A percentile compares a stretch with the other conserved stretches of the same genome.
Conservation (phyloP, 73 alveolate species). For the Blepharisma stoltei region DNA sequence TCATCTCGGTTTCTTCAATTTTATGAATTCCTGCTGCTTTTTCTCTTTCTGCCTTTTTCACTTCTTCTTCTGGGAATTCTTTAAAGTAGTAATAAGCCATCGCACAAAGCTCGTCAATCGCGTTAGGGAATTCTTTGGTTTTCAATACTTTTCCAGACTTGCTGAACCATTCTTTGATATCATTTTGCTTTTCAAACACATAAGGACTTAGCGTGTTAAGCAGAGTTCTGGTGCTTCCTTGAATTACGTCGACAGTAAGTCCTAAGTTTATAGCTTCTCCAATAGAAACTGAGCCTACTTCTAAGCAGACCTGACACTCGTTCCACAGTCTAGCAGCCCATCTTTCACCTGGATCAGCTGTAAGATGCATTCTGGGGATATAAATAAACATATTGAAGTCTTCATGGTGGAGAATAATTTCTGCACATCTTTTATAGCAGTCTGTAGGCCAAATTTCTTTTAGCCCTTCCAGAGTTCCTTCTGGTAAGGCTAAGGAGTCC, state of each 20-base stretch:
- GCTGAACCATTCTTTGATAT: neutral
- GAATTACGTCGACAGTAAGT: slow-evolving; percentile 16
- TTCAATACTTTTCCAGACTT: neutral
- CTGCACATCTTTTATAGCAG: neutral
- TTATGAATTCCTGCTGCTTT: neutral
- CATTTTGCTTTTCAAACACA: neutral
- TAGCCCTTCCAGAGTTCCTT: neutral
- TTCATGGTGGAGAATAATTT: slow-evolving; percentile 12
- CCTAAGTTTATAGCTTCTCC: slow-evolving; percentile 22
- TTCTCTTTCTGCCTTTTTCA: neutral
- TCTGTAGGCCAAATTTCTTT: neutral
- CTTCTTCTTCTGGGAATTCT: slow-evolving; percentile 4
- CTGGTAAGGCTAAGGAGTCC: neutral
- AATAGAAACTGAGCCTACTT: neutral
- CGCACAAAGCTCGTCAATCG: neutral
- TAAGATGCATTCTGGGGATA: slow-evolving; percentile 4
- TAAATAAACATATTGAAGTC: slow-evolving; percentile 13
- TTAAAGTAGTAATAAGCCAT: slow-evolving; percentile 21
- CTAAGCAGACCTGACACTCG: neutral
- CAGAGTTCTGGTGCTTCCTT: slow-evolving; percentile 14
- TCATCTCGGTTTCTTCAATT: neutral
- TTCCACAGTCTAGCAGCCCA: slow-evolving; percentile 21
- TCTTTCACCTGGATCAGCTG: neutral
- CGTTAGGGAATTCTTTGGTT: neutral
- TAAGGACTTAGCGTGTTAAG: neutral